Conservation (phyloP, 352 stramenopile genomes). For the Pythium sukuiense region DNA sequence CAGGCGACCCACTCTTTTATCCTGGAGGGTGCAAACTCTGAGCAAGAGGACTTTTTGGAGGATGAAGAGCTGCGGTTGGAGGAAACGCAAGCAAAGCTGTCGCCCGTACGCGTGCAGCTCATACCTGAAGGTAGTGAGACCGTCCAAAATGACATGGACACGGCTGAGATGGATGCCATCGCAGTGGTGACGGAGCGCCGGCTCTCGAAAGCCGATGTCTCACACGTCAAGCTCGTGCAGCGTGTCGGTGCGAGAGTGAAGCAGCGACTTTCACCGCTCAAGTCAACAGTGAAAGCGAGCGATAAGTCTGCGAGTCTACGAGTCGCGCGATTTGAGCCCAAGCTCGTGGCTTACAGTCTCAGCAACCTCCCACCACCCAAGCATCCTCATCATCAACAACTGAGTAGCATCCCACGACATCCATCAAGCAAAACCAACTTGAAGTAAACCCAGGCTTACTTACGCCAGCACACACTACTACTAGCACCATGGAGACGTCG, state of each 20-base stretch:
- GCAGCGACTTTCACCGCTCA: conserved; percentile 21
- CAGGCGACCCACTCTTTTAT: conserved; percentile 33
- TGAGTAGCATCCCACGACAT: not conserved
- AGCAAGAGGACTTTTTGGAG: conserved; percentile 46
- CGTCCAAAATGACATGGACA: not conserved
- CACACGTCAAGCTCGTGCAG: conserved; percentile 9
- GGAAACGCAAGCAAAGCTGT: conserved; percentile 13
- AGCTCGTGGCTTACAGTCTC: conserved; percentile 50
- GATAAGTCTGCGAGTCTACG: conserved; percentile 25
- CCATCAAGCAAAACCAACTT: not conserved
- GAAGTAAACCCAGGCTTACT: not conserved
- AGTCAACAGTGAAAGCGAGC: conserved; percentile 9
- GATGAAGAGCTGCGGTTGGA: conserved; percentile 42
- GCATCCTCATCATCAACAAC: conserved; percentile 2
- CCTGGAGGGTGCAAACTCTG: conserved; percentile 29
- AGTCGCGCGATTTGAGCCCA: conserved; percentile 32
- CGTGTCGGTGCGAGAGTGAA: conserved; percentile 24
- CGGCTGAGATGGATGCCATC: conserved; percentile 10
- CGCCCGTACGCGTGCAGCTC: not conserved
- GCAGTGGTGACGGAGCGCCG: conserved; percentile 20
- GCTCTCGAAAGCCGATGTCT: conserved; percentile 2
- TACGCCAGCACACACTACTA: not conserved
- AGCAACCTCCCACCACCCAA: conserved; percentile 33
- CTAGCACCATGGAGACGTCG: not conserved
- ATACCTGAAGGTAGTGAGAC: not conserved